Evolutionary conservation across 2,329 filamentous ascomycete species (phyloP), one percentile per base, ranked within the genome.

Genomic region (Didymella glomerata): DNA sequence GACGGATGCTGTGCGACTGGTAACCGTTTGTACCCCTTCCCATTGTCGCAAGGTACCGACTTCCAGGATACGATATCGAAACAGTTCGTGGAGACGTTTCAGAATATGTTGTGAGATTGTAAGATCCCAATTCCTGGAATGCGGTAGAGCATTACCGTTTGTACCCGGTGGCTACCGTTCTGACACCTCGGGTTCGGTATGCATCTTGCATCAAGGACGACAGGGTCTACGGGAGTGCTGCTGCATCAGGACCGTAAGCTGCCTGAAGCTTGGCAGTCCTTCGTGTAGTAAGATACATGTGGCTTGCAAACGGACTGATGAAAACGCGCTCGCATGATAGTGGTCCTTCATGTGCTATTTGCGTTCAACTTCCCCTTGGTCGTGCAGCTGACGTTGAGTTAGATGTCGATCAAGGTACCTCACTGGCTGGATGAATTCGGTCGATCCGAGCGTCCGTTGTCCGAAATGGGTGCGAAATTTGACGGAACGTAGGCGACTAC

Each of bases 391-490:
- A 55, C 47, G 20, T 47, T 47, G 27, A 34, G 40, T 36, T 49
- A 34, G 16, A 47, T 54, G 56, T 51, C 46, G 22, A 51, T 24
- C 32, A n/a, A 46, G n/a, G 25, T 46, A 28, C 22, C 25, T 50
- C 20, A 59, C 50, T 59, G 56, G 50, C 56, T 51, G 56, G 56
- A 11, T 54, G 20, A 50, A 50, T 42, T 38, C 46, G 41, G 27
- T n/a, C 28, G 41, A 53, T 40, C 45, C 41, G 32, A 48, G 56
- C 48, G 54, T 51, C 47, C 25, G 36, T 36, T 28, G 48, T 48
- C 48, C 55, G 48, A 58, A 32, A 48, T 45, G 48, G 48, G 49
- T 46, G 50, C 56, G 56, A 59, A 42, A 59, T 59, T 59, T 27
- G 56, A 59, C 46, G 56, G 50, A 47, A 47, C 40, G 27, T 42